phyloP scores from a whole-genome alignment of 176 grass and related monocot species.

The Bromus sterilis region DNA sequence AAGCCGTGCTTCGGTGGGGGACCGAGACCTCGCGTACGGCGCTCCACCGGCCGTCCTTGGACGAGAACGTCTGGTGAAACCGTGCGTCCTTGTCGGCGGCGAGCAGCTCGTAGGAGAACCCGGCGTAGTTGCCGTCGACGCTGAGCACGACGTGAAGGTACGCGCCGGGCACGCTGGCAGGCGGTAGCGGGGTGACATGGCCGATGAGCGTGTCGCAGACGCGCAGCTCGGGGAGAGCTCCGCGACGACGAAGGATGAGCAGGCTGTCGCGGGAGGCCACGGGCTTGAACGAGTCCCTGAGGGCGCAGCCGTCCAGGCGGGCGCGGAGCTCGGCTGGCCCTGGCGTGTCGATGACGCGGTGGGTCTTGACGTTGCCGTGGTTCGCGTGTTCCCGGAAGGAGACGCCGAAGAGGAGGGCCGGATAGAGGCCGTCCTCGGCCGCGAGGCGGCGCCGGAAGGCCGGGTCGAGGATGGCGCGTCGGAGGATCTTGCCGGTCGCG shows the following conservation, averaged over 20 bases:
- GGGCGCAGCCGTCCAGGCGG: neutral
- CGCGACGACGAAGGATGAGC: neutral
- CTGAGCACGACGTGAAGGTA: neutral
- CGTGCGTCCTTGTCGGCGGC: neutral
- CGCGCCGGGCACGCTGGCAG: fast-evolving
- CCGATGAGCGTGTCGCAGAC: neutral
- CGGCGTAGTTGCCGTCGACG: neutral
- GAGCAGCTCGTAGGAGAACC: neutral
- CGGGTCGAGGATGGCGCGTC: neutral
- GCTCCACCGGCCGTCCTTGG: neutral
- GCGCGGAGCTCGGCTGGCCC: neutral
- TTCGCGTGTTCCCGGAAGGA: neutral
- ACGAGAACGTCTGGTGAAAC: neutral
- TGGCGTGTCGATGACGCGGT: neutral
- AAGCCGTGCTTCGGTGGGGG: neutral
- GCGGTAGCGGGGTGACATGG: neutral
- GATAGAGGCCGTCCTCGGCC: neutral
- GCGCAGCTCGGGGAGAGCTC: neutral
- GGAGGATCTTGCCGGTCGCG: neutral
- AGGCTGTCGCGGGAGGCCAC: neutral
- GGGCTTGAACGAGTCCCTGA: neutral
- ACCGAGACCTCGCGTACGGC: neutral
- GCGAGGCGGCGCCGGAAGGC: neutral
- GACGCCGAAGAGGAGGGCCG: neutral
- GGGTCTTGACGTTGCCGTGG: neutral